Evolutionary conservation across 1,284 basidiomycete species (phyloP).

Genomic region (Ceratobasidium sp.): DNA sequence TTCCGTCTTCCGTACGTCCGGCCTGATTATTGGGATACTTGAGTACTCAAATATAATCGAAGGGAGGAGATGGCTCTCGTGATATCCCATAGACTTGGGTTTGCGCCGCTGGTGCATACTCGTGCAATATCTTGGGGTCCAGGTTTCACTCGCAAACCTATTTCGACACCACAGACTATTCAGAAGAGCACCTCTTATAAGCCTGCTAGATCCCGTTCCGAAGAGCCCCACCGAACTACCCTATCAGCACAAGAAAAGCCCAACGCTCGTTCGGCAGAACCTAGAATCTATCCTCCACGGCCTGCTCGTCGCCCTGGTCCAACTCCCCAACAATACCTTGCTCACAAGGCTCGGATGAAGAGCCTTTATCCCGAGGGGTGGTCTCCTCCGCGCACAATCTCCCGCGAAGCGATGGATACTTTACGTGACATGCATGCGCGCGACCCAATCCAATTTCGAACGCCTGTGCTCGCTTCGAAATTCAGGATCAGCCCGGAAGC

Average conservation of each 20-base stretch:
- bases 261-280: neutral
- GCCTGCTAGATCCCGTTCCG: neutral
- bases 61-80: neutral
- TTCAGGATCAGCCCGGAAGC: constrained; percentile 90
- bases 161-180: constrained; percentile 8
- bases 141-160: neutral
- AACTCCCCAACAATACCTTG: constrained; percentile 65
- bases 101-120: neutral
- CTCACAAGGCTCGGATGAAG: constrained; percentile 69
- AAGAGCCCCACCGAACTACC: neutral
- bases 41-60: neutral
- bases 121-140: constrained; percentile 5
- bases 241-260: neutral
- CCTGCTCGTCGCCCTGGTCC: constrained; percentile 50
- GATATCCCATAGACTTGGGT: neutral
- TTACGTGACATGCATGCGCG: constrained; percentile 76
- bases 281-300: neutral
- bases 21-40: neutral
- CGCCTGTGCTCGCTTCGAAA: constrained; percentile 75
- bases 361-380: constrained; percentile 79
- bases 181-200: neutral
- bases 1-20: neutral
- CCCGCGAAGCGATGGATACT: constrained; percentile 90
- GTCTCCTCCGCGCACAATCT: constrained; percentile 86
- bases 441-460: constrained; percentile 76